Evolutionary conservation across 2,329 filamentous ascomycete genomes (phyloP).

Genomic region (Nemania bipapillata): DNA sequence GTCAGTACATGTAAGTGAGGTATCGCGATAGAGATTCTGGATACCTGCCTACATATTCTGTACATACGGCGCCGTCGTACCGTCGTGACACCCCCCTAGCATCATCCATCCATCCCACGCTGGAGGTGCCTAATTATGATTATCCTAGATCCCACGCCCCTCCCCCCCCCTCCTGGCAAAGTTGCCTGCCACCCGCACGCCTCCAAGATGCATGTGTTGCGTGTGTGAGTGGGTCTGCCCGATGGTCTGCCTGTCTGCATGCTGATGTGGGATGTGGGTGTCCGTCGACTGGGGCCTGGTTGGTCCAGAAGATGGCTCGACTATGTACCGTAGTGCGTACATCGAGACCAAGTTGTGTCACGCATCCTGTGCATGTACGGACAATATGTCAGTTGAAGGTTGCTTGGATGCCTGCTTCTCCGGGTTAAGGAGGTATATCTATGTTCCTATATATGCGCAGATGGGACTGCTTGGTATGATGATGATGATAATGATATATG

Average conservation of each 20-base stretch:
- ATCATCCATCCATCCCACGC: conserved; percentile 23
- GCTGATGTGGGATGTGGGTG: conserved; percentile 38
- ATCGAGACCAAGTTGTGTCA: conserved; percentile 29
- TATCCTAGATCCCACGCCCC: conserved; percentile 40
- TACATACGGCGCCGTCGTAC: too few relatives aligned
- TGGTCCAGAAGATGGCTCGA: conserved; percentile 28
- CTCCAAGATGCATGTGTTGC: conserved; percentile 36
- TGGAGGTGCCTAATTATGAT: conserved; percentile 36
- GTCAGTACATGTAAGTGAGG: too few relatives aligned
- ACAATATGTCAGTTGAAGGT: conserved; percentile 12
- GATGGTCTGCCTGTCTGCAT: conserved; percentile 36
- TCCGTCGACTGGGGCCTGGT: conserved; percentile 25
- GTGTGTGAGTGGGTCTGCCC: conserved; percentile 38
- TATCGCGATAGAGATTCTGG: neutral
- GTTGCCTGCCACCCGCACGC: conserved; percentile 39
- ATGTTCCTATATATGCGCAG: too few relatives aligned
- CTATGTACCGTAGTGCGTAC: conserved; percentile 15
- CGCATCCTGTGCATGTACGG: neutral
- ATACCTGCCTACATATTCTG: neutral
- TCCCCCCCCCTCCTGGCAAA: conserved; percentile 23
- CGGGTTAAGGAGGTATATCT: neutral
- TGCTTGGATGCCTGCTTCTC: neutral
- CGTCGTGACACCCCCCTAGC: conserved; percentile 44
- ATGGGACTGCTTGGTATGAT: too few relatives aligned
- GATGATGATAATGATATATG: neutral